Base-by-base conservation (phyloP, 2,329 filamentous ascomycete genomes). In the Trichoderma asperellum region DNA sequence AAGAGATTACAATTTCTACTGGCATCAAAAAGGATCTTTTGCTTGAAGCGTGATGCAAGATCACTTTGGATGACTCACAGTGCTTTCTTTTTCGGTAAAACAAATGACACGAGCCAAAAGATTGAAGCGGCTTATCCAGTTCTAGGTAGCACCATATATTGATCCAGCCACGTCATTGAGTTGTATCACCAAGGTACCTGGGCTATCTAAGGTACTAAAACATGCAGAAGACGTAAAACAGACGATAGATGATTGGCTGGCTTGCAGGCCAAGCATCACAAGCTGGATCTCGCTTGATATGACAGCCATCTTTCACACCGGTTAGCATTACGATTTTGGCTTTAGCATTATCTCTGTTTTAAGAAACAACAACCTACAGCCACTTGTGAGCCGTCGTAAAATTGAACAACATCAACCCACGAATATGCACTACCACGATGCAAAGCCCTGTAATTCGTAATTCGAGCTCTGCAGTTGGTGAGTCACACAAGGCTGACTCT, bases 101-200 rank as follows among this genome's bases (percentile, higher is more conserved):
- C n/a, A 18, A 21, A 21, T 40, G 34, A 27, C 5, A 32, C 21
- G 2, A 5, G 11, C 0, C 4, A 6, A n/a, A 21, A 18, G 4
- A 40, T 11, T 35, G 27, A n/a, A 4, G 7, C 16, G 21, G 14
- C 4, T 18, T 53, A 4, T 16, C 61, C 7, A 40, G 40, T n/a
- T 43, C 14, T 55, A 35, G 49, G 29, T 18, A 47, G 40, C 40
- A 43, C 2, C 40, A 43, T 8, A 6, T 10, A 16, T 29, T 16
- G 37, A 14, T 24, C n/a, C 29, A 27, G 49, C 47, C 29, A 37
- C n/a, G 27, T 34, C 2, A 27, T 8, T 16, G 40, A 10, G 7
- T 37, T 52, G 53, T 67, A 67, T 4, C 32, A 12, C n/a, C 18
- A 67, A 66, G n/a, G 64, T 67, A 57, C 64, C 35, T 6, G 40